phyloP scores from a whole-genome alignment of 2,329 filamentous ascomycete genomes.

The Rugonectria rugulosa region DNA sequence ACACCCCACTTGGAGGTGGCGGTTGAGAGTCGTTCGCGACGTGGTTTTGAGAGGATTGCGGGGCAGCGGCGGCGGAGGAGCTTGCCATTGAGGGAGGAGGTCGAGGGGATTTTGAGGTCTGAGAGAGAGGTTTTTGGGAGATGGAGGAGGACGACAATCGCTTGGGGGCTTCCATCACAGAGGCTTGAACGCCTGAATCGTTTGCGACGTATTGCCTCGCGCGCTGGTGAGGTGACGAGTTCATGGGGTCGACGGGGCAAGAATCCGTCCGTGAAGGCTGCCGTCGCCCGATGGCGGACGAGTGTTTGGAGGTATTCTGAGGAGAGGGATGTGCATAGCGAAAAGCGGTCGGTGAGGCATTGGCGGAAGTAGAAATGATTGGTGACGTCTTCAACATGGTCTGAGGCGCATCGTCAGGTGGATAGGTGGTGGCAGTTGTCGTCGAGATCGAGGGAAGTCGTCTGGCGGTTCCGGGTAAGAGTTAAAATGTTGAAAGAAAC shows the following conservation, averaged over 20 bases:
- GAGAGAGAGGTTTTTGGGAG: constrained; percentile 32
- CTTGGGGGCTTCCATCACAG: constrained; percentile 28
- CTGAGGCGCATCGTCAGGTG: constrained; percentile 55
- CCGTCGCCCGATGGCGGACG: constrained; percentile 37
- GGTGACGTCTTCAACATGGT: constrained; percentile 69
- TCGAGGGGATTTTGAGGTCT: constrained; percentile 31
- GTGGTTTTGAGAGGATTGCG: constrained; percentile 26
- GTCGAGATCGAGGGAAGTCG: constrained; percentile 11
- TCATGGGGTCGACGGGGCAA: constrained; percentile 35
- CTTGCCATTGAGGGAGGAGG: constrained; percentile 23
- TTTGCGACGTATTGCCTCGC: constrained; percentile 36
- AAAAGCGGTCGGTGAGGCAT: constrained; percentile 59
- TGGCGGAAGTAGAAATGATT: constrained; percentile 57
- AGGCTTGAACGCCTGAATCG: constrained; percentile 32
- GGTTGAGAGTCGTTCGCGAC: constrained; percentile 22
- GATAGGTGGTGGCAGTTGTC: constrained; percentile 28
- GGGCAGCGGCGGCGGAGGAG: constrained; percentile 20
- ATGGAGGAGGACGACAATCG: constrained; percentile 25
- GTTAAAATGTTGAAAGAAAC: constrained; percentile 20
- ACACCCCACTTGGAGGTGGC: constrained; percentile 34
- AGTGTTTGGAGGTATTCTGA: constrained; percentile 37
- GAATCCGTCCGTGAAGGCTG: constrained; percentile 35
- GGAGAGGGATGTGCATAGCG: constrained; percentile 43
- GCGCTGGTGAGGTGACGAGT: constrained; percentile 36
- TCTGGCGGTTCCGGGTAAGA: constrained; percentile 16